Base-by-base conservation (phyloP, 1,139 yeast genomes). In the Geotrichum klebahnii region DNA sequence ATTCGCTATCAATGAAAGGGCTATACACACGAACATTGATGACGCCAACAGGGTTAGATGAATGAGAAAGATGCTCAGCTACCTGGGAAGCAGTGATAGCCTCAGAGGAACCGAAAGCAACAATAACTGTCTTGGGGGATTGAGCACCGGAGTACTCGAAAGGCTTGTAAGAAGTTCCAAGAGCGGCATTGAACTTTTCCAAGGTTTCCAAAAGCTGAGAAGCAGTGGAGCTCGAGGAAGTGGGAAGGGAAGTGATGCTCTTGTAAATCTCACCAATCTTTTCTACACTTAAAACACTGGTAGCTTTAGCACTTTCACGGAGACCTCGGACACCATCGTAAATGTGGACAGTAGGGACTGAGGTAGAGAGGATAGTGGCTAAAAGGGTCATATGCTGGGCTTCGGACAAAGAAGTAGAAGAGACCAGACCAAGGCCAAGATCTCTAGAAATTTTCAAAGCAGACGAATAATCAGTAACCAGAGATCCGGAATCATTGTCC, bases 311-410 rank as follows among this genome's bases (percentile, higher is more conserved):
- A 59, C 76, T 77, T 55, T 81, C 77, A 59, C 79, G 80, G 48
- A 81, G 67, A 55, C 80, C 82, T 48, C 81, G 77, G 14, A 86
- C 74, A 40, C 97, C 97, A 63, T 89, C 97, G 64, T 82, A 85
- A 57, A 86, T 73, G 67, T 84, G 82, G 51, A 87, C 67, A 19
- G 84, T 75, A 3, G 92, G 87, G 37, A 71, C 67, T 31, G 79
- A 75, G 35, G 79, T 72, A 16, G 94, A 81, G 59, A 85, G 70
- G 52, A 78, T 83, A 44, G 82, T 74, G 53, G 90, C 77, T 61
- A 87, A 73, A 42, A 86, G 69, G 26, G 95, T 67, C 57, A 82
- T 72, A 59, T 80, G 80, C 67, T 86, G 95, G 17, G 80, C 71
- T 22, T 62, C 65, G 16, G 59, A 55, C 20, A 59, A 52, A 50